These are phyloP conservation scores for Fusarium graminum DNA, from an alignment of 2,329 filamentous ascomycete species.

Conservation along the genomic window DNA sequence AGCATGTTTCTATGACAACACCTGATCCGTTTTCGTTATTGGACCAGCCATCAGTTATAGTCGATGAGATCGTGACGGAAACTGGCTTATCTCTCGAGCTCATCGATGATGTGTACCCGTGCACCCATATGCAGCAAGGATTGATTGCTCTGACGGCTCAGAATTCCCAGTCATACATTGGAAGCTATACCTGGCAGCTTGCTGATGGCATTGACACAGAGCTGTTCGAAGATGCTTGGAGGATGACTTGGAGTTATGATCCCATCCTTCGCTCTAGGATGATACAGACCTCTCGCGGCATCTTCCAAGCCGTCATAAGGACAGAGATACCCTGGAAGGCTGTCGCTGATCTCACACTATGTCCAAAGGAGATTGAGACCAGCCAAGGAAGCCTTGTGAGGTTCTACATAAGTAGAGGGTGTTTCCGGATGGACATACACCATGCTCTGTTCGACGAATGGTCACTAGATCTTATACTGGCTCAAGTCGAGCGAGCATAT, in stretches of 20 bases:
- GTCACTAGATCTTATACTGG: neutral
- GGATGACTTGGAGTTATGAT: neutral
- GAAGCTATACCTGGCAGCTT: conserved; percentile 3
- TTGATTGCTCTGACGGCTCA: conserved; percentile 11
- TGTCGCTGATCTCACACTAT: neutral
- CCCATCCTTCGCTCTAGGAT: conserved; percentile 3
- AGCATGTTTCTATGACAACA: neutral
- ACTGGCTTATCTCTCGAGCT: neutral
- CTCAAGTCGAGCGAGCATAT: neutral
- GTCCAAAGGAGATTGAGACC: neutral
- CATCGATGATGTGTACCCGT: conserved; percentile 4
- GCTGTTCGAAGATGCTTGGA: neutral
- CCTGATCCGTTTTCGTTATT: neutral
- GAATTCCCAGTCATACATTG: conserved; percentile 2
- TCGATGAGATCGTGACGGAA: neutral
- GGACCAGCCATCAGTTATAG: accelerated
- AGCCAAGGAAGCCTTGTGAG: neutral
- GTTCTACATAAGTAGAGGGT: neutral
- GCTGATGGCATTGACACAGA: neutral
- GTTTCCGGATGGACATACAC: conserved; percentile 1
- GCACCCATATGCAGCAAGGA: conserved; percentile 14
- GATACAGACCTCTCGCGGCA: neutral
- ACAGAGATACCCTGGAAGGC: neutral
- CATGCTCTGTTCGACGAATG: conserved; percentile 12
- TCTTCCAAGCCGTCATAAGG: neutral